These are phyloP conservation scores for Cladosporium sp. DNA, from an alignment of 2,329 filamentous ascomycete genomes.

Conservation along the genomic window DNA sequence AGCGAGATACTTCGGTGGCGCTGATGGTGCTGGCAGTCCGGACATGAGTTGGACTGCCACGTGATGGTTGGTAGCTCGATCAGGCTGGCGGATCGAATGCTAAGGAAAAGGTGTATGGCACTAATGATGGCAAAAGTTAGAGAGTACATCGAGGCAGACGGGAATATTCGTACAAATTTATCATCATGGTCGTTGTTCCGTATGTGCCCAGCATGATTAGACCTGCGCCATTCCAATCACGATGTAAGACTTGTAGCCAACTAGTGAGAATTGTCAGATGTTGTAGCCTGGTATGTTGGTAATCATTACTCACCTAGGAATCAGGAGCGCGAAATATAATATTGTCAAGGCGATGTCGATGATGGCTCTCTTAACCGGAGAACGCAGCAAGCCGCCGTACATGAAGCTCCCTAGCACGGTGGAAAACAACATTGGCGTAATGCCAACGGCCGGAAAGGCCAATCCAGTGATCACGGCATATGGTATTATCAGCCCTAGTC, in stretches of 20 bases:
- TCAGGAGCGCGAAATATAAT: not conserved
- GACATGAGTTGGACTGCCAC: not conserved
- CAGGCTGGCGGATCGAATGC: not conserved
- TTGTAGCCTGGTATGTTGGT: not conserved
- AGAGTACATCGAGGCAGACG: too few species aligned
- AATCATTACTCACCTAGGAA: not conserved
- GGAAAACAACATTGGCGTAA: slow-evolving; percentile 1
- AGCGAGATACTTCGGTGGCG: not conserved
- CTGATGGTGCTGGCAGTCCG: slow-evolving; percentile 3
- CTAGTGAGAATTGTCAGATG: not conserved
- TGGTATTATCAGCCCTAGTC: not conserved
- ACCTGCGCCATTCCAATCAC: not conserved
- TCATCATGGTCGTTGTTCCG: slow-evolving; percentile 1
- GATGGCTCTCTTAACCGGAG: not conserved
- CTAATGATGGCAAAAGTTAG: not conserved
- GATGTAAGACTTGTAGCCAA: not conserved
- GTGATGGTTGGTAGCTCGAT: not conserved
- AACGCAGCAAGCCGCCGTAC: not conserved
- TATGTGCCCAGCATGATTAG: not conserved
- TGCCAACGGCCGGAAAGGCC: not conserved
- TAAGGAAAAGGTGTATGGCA: not conserved
- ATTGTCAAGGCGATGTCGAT: not conserved
- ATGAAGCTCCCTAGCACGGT: not conserved
- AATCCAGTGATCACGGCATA: not conserved
- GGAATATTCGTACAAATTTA: not conserved